A percentile compares a stretch with the other conserved stretches of the same genome.
phyloP scores from a whole-genome alignment of 2,329 filamentous ascomycete species.

The Calonectria pteridis region DNA sequence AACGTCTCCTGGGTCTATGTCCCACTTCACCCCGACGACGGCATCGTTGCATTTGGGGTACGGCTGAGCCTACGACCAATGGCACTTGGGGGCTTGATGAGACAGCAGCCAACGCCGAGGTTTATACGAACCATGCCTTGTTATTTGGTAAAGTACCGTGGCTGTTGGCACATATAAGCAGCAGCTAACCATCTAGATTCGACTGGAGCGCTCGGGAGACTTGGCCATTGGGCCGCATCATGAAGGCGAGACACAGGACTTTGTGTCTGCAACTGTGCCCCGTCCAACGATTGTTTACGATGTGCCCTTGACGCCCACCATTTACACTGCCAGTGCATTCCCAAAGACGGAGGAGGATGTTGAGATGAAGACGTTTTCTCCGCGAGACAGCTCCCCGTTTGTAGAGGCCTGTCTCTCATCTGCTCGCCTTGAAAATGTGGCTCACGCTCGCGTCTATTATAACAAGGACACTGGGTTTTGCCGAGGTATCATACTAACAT shows the following conservation, averaged over 20 bases:
- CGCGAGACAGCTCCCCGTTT: not conserved
- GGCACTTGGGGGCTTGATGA: not conserved
- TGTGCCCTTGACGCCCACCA: not conserved
- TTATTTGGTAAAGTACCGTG: constrained; percentile 3
- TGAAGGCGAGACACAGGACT: not conserved
- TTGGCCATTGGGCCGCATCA: constrained; percentile 6
- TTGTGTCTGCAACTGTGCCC: not conserved
- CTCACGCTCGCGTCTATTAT: not conserved
- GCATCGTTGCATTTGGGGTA: constrained; percentile 5
- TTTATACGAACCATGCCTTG: constrained; percentile 13
- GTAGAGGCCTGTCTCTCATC: constrained; percentile 3
- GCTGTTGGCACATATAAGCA: not conserved
- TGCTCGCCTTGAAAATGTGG: not conserved
- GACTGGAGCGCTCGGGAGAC: constrained; percentile 7
- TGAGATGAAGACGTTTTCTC: not conserved
- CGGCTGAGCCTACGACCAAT: not conserved
- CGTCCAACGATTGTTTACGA: constrained; percentile 1
- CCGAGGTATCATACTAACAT: not conserved
- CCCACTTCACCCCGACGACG: not conserved
- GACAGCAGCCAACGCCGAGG: not conserved
- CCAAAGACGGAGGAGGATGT: not conserved
- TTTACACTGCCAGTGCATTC: not conserved
- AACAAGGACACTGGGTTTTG: not conserved
- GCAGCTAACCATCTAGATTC: not conserved
- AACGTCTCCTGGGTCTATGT: constrained; percentile 8